Percentiles rank a stretch among this genome's conserved stretches.
These are phyloP conservation scores for Soucietia sequanensis DNA, from an alignment of 805 yeast genomes.

Conservation along the genomic window DNA sequence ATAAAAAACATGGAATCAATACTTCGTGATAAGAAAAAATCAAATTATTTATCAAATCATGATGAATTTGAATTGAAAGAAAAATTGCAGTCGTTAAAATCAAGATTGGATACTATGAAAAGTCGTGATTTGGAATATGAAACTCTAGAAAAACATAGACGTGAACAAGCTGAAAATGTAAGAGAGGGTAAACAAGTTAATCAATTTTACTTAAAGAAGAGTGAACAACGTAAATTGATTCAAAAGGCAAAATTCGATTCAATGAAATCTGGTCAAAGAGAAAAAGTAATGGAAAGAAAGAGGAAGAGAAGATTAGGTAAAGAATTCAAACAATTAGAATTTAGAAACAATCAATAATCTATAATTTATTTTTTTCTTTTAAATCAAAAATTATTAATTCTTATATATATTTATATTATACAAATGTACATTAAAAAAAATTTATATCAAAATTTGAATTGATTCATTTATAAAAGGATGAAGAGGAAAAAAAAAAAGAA, in stretches of 20 bases:
- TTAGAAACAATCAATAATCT: constrained; percentile 10
- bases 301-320: constrained; percentile 81
- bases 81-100: constrained; percentile 60
- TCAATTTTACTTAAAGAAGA: constrained; percentile 60
- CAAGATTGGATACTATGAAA: constrained; percentile 65
- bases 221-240: constrained; percentile 70
- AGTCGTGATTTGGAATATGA: constrained; percentile 73
- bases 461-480: constrained; percentile 5
- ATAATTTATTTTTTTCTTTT: neutral
- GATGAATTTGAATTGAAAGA: constrained; percentile 56
- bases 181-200: constrained; percentile 49
- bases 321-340: constrained; percentile 61
- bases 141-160: constrained; percentile 60
- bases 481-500: neutral
- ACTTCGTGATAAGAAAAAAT: constrained; percentile 52
- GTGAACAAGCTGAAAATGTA: constrained; percentile 45
- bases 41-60: constrained; percentile 35
- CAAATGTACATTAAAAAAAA: constrained; percentile 1
- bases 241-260: constrained; percentile 76
- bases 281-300: constrained; percentile 82
- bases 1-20: constrained; percentile 55
- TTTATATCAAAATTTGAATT: constrained; percentile 4
- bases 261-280: constrained; percentile 71
- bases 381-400: constrained; percentile 2
- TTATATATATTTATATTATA: constrained; percentile 2